Evolutionary conservation across 2,329 filamentous ascomycete genomes (phyloP), one percentile per base, ranked within the genome.

Genomic region (Fusarium sp.): DNA sequence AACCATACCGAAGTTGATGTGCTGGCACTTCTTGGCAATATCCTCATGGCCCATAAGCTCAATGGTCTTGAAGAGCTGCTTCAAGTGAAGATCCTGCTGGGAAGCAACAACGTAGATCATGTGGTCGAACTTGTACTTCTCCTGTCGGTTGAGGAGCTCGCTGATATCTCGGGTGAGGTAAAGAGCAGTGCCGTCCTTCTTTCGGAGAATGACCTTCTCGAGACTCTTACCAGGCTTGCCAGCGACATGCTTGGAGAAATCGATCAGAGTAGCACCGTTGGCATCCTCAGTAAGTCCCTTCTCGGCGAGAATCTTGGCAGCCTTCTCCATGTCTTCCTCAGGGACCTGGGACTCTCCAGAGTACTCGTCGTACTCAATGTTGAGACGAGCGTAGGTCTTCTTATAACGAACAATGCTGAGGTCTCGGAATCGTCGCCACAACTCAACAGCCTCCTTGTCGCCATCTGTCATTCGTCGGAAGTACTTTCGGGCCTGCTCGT

Each of bases 131-230:
- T 88, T 78, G 80, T 89, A 88, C 74, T 86, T 85, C 23, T 89
- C 83, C 49, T 87, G 71, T 58, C 92, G 88, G 74, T 89, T 86
- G 55, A 93, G 80, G 28, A 93, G 86, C 75, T 93, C 91, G 71
- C 89, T 91, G 67, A 94, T 91, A 78, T 95, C 91, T 70, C 92
- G 88, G 52, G 92, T 93, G 48, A 94, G 85, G 77, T 95, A 94
- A 34, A 93, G 85, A 42, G 90, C 91, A 14, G 91, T 93, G 58
- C 92, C 92, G 69, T 92, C 90, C 71, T 87, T 88, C 81, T 93
- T 92, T 70, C 90, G 87, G 62, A 94, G 86, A 56, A 94, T 86
- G 26, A 90, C 87, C 75, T 88, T 89, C 73, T 90, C 91, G 13
- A 93, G 86, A 62, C 86, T 88, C 82, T 92, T 92, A 69, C 89